Percentiles rank a stretch among this genome's conserved stretches.
phyloP scores from a whole-genome alignment of 2,329 filamentous ascomycete genomes.

The Ambrosiella beaveri region DNA sequence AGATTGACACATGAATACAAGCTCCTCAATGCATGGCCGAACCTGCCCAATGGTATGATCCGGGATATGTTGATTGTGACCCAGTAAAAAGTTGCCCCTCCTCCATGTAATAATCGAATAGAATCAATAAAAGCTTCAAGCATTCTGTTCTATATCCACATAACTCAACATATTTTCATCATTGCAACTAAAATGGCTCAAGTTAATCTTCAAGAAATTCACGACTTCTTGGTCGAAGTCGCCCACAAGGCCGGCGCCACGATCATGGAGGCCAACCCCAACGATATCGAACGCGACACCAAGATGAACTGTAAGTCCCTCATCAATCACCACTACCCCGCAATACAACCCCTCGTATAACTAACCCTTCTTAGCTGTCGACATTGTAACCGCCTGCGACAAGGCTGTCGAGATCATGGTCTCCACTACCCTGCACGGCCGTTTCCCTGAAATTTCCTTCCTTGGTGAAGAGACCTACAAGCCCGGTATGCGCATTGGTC shows the following conservation, averaged over 20 bases:
- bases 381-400: slow-evolving; percentile 53
- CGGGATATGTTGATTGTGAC: background rate
- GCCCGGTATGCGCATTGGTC: slow-evolving; percentile 39
- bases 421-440: slow-evolving; percentile 29
- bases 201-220: slow-evolving; percentile 42
- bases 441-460: slow-evolving; percentile 43
- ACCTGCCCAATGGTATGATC: background rate
- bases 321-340: background rate
- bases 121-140: background rate
- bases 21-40: background rate
- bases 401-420: slow-evolving; percentile 48
- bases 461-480: slow-evolving; percentile 65
- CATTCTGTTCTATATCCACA: background rate
- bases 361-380: slow-evolving; percentile 31
- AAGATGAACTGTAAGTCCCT: slow-evolving; percentile 44
- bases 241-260: slow-evolving; percentile 47
- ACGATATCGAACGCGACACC: slow-evolving; percentile 36
- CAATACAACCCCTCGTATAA: slow-evolving; percentile 12
- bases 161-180: background rate
- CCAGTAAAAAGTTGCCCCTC: background rate
- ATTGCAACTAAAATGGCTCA: slow-evolving; percentile 28
- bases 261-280: slow-evolving; percentile 44
- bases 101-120: background rate
- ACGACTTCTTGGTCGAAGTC: slow-evolving; percentile 40
- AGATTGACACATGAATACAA: no score